Base-by-base conservation (phyloP, 2,329 filamentous ascomycete genomes). In the Nothophoma quercina region DNA sequence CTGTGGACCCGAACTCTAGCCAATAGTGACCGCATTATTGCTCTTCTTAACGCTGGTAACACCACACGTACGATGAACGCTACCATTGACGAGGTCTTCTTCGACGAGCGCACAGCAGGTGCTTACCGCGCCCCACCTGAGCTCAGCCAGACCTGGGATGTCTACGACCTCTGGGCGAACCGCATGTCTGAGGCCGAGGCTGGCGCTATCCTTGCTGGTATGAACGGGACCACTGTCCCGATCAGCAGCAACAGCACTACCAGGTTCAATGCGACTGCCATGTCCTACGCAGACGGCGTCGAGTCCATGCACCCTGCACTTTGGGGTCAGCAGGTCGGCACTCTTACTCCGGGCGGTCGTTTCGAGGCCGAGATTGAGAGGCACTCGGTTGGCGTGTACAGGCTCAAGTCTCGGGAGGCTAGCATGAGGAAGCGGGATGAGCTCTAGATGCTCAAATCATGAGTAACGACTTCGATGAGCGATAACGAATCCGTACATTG, bases 131-230 rank as follows among this genome's bases (percentile, higher is more conserved):
- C 68, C 1, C 78, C 78, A 0, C 51, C 67, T 1, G 72, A 81
- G 64, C 65, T 78, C 0, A 63, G 71, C 19, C 66, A 76, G 56
- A 70, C 68, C 0, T 85, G 81, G 81, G 81, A 83, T 55, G 70
- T 85, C 5, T 79, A 67, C 32, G 82, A 85, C 62, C 70, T 85
- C 1, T 85, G 83, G 83, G 81, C 76, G 4, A 78, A 80, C 54
- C 72, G 83, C n/a, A 83, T 85, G 80, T 72, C 67, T 16, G 71
- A 78, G 36, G 73, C 68, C 2, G 75, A 77, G 30, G 80, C 81
- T 1, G 62, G 64, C 19, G 67, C 71, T 0, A 74, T 84, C 23
- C 72, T 84, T 10, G 67, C 72, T 0, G 74, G 83, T 23, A 73
- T 83, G 13, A 72, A 76, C 42, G 76, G 76, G 0, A 76, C 69